A percentile compares a stretch with the other conserved stretches of the same genome.
phyloP scores from a whole-genome alignment of 1,284 basidiomycete species.

The Moesziomyces sp. region DNA sequence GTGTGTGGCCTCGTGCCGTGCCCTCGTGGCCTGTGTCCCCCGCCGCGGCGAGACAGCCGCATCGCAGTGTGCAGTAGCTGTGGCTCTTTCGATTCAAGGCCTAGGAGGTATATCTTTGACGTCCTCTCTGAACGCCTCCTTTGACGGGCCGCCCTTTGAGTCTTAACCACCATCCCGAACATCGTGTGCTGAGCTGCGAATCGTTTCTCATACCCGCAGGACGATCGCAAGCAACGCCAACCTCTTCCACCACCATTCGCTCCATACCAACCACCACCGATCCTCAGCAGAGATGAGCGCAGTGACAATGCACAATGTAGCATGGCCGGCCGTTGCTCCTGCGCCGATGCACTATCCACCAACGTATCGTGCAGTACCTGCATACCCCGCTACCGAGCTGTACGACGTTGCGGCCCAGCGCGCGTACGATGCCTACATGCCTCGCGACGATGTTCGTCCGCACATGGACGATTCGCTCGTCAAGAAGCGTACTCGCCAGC shows the following conservation, averaged over 20 bases:
- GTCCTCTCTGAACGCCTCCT: too few relatives aligned
- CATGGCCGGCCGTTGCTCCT: background rate
- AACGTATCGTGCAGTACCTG: background rate
- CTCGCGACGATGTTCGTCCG: background rate
- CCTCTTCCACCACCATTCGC: background rate
- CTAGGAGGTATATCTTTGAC: too few relatives aligned
- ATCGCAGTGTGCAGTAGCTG: too few relatives aligned
- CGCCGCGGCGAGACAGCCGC: too few relatives aligned
- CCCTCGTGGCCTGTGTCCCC: too few relatives aligned
- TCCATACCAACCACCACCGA: background rate
- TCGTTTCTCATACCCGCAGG: background rate
- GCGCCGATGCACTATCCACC: background rate
- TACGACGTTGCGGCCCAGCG: background rate
- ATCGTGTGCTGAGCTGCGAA: background rate
- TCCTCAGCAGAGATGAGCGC: background rate
- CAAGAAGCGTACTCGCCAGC: constrained; percentile 12
- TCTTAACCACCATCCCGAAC: background rate
- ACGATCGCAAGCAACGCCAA: background rate
- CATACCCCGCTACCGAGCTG: background rate
- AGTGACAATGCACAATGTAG: background rate
- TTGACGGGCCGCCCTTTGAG: background rate
- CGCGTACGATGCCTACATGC: background rate
- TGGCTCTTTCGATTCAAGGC: too few relatives aligned
- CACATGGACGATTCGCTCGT: background rate
- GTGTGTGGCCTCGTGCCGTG: too few relatives aligned